Evolutionary conservation across 305 asterid species (phyloP).

Genomic region (Galium porrigens): DNA sequence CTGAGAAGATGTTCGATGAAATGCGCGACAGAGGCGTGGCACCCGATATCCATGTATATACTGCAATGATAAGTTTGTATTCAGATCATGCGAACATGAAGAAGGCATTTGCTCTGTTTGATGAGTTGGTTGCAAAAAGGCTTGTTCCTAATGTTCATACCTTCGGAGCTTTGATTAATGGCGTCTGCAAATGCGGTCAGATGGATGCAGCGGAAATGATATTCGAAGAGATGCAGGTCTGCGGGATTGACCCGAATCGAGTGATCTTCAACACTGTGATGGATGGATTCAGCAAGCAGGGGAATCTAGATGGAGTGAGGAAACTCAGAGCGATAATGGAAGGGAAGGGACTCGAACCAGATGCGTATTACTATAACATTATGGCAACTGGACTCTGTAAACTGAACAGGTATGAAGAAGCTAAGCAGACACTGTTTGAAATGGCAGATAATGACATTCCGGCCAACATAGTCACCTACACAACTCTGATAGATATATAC

Average conservation of each 20-base stretch:
- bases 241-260: constrained; percentile 43
- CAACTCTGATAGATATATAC: constrained; percentile 42
- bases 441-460: constrained; percentile 45
- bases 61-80: constrained; percentile 43
- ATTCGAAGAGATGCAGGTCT: constrained; percentile 57
- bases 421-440: constrained; percentile 36
- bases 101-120: constrained; percentile 46
- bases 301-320: constrained; percentile 57
- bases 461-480: constrained; percentile 38
- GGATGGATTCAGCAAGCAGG: constrained; percentile 67
- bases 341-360: constrained; percentile 47
- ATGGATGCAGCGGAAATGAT: constrained; percentile 44
- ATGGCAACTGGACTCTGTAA: constrained; percentile 49
- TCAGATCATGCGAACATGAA: constrained; percentile 35
- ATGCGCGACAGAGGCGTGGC: constrained; percentile 37
- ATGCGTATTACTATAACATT: constrained; percentile 40
- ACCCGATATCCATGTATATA: constrained; percentile 42
- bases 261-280: constrained; percentile 51
- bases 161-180: constrained; percentile 48
- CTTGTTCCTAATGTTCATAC: constrained; percentile 49
- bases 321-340: constrained; percentile 46
- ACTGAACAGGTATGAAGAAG: constrained; percentile 41
- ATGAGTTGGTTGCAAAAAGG: constrained; percentile 42
- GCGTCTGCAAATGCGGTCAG: constrained; percentile 52
- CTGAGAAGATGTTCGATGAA: constrained; percentile 46